phyloP scores from a whole-genome alignment of 495 filamentous ascomycete genomes.

The Aspergillus saccharolyticus region DNA sequence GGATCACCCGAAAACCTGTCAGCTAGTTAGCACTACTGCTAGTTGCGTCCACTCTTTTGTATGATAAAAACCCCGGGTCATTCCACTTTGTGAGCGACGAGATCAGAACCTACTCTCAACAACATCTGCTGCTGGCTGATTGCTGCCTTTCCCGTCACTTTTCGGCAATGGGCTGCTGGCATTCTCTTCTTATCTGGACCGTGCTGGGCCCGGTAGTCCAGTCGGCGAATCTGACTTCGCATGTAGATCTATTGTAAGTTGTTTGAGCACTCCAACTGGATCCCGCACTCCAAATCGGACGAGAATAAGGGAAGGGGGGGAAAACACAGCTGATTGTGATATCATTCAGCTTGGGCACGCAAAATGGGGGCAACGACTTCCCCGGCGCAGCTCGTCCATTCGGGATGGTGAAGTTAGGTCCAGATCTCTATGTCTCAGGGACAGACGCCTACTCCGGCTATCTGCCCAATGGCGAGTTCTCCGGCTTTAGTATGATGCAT shows the following conservation, averaged over 20 bases:
- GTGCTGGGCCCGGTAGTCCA: slow-evolving; percentile 9
- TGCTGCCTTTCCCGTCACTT: not conserved
- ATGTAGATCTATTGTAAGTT: slow-evolving; percentile 36
- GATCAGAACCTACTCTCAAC: not conserved
- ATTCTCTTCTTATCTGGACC: slow-evolving; percentile 6
- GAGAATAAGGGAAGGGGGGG: not conserved
- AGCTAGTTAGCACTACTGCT: not conserved
- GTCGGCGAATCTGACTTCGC: slow-evolving; percentile 20
- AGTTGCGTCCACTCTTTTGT: slow-evolving; percentile 1
- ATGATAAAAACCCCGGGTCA: not conserved
- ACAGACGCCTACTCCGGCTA: slow-evolving; percentile 66
- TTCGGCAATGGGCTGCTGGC: slow-evolving; percentile 9
- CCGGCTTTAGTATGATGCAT: slow-evolving; percentile 69
- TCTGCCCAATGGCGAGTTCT: slow-evolving; percentile 53
- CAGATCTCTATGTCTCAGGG: slow-evolving; percentile 47
- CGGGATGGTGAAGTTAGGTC: slow-evolving; percentile 66
- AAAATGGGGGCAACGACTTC: slow-evolving; percentile 62
- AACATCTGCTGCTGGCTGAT: not conserved
- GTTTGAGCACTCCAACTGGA: not conserved
- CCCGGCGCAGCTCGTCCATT: slow-evolving; percentile 62
- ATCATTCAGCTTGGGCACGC: slow-evolving; percentile 26
- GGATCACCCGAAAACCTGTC: not conserved
- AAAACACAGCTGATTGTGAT: not conserved
- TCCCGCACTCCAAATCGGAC: too few species aligned
- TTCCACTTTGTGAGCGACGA: not conserved